Base-by-base conservation (phyloP, 2,329 filamentous ascomycete species). In the Cercospora berteroae region DNA sequence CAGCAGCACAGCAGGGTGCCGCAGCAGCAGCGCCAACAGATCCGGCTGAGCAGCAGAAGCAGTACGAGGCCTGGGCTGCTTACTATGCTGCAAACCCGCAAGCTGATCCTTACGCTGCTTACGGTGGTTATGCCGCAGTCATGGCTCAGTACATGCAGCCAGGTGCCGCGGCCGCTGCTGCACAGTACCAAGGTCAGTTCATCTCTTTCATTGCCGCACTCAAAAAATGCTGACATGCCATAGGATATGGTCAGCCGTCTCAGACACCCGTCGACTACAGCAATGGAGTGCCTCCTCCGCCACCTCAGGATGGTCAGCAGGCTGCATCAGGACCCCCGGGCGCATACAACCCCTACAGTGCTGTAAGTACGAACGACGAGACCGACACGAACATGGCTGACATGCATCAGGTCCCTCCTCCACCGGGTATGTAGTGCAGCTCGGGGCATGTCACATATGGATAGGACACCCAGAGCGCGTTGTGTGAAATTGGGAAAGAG, bases 61-160 rank as follows among this genome's bases (percentile, higher is more conserved):
- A 74, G 64, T 70, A 71, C 56, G 70, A 82, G 63, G 91, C 96
- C 74, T 95, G 95, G 78, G 88, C 88, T 62, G 88, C 90, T 18
- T 91, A 94, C 76, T 96, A 96, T 78, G 90, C 91, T 2, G 90
- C 93, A 77, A 95, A 96, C 79, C 94, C 94, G 69, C 85, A 84
- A 70, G 83, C 86, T 70, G 93, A 97, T 75, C 94, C 94, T 0
- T 97, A 97, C 78, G 93, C 93, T 50, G 89, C 91, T 8, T 97
- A 95, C 74, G 94, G 94, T 69, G 94, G 94, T 64, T 97, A 74
- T 31, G 73, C 69, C 10, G 63, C 71, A 18, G 67, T 72, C 44
- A 73, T 72, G 71, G 70, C 67, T 10, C 69, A 69, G 50, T 71
- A 72, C 60, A 69, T 71, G 66, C 67, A 71, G 20, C 61, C 61